Conservation (phyloP, 1,284 basidiomycete species). For the Ceratobasidium sp. region DNA sequence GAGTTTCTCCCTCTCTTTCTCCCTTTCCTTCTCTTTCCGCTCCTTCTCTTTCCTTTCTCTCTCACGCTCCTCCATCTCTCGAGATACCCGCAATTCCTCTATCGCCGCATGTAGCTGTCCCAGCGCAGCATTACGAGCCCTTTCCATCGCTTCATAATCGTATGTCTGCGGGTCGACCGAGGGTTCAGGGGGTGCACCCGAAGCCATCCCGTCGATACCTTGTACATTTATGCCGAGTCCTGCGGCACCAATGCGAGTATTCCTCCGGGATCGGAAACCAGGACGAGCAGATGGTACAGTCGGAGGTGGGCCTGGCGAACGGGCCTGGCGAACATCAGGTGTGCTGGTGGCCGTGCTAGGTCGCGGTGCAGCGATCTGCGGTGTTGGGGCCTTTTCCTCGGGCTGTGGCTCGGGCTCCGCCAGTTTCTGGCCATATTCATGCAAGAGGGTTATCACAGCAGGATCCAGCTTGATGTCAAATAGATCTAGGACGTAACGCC, state of each 20-base stretch:
- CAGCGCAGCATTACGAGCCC: conserved; percentile 31
- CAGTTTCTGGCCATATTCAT: conserved; percentile 25
- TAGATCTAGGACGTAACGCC: conserved; percentile 89
- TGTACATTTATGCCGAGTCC: conserved; percentile 31
- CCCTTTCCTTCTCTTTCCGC: conserved; percentile 7
- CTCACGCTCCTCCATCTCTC: conserved; percentile 31
- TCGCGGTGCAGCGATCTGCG: conserved; percentile 35
- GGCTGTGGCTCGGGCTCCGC: conserved; percentile 6
- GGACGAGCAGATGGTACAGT: conserved; percentile 26
- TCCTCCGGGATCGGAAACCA: conserved; percentile 29
- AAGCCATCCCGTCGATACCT: conserved; percentile 32
- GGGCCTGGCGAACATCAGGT: conserved; percentile 32
- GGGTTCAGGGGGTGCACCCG: conserved; percentile 4
- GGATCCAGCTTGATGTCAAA: conserved; percentile 81
- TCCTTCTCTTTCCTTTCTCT: conserved; percentile 35
- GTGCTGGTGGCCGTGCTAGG: conserved; percentile 7
- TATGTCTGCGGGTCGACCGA: conserved; percentile 35
- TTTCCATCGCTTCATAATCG: conserved; percentile 38
- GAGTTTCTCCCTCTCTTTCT: conserved; percentile 36
- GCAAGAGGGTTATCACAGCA: conserved; percentile 60
- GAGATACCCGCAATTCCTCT: conserved; percentile 36
- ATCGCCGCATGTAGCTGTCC: conserved; percentile 36
- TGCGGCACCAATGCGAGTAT: conserved; percentile 37
- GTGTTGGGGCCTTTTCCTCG: conserved; percentile 21
- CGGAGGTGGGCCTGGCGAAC: conserved; percentile 34